Base-by-base conservation (phyloP, 1,284 basidiomycete genomes). In the Ustilago curta region DNA sequence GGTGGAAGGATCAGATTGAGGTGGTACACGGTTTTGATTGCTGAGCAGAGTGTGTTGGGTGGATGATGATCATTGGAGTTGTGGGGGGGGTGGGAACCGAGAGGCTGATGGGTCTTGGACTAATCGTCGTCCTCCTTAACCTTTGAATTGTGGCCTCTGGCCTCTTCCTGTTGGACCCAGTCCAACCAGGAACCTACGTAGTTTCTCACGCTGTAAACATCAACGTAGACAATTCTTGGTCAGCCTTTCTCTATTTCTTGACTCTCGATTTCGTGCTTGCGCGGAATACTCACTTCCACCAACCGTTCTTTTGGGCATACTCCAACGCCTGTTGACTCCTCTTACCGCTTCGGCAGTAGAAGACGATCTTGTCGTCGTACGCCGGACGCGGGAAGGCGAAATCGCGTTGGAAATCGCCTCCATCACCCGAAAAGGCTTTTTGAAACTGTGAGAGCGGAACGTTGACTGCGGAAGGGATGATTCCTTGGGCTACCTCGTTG, bases 401-500 rank as follows among this genome's bases (percentile, higher is more conserved):
- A 77, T 91, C 61, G 12, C 77, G 54, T 4, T 68, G 57, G 60
- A 87, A 87, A 58, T 86, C 85, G 25, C 76, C 77, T 0, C 65
- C 68, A 3, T 54, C 23, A 18, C 88, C 88, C 2, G 88, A 86
- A 51, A 99, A 86, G 7, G 93, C 90, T 48, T 88, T 89, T 43
- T 90, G 87, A 57, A 99, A 89, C 21, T 89, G 88, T 4, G 93
- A 92, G 23, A 99, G 89, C 7, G 97, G 96, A 14, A 99, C 87
- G 85, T 96, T 95, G 80, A 99, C 94, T 6, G 95, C 90, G 12
- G 93, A 95, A 4, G 97, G 97, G 80, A 99, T 97, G 83, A 92
- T 92, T 29, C 97, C 96, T 85, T 96, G 93, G 3, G 92, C 89
- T 37, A 95, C 93, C 86, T 99, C 97, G 76, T 94, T 90, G 4